Percentiles rank a stretch among this genome's conserved stretches.
Conservation (phyloP, 768 basidiomycete genomes). For the Amanita inopinata region DNA sequence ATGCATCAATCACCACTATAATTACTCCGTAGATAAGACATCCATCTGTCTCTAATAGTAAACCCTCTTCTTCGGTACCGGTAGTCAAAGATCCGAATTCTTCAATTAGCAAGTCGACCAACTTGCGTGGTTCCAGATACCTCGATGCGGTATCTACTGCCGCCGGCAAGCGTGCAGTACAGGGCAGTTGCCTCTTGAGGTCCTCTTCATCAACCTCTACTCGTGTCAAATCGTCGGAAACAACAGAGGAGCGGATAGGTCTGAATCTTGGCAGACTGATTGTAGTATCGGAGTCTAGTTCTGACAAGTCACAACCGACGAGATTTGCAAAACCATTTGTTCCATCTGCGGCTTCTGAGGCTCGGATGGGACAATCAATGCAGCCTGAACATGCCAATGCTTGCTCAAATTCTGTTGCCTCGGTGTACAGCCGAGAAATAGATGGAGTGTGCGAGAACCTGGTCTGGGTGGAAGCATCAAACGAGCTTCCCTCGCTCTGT, state of each 20-base stretch:
- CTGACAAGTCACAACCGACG: constrained; percentile 30
- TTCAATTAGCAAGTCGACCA: constrained; percentile 38
- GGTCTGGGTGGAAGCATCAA: background rate
- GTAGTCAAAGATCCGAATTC: constrained; percentile 48
- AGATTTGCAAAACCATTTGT: constrained; percentile 29
- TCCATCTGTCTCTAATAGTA: constrained; percentile 45
- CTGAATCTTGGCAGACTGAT: background rate
- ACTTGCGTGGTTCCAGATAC: constrained; percentile 34
- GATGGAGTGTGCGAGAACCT: constrained; percentile 18
- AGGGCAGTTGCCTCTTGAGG: background rate
- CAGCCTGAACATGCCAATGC: constrained; percentile 21
- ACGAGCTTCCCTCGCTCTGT: background rate
- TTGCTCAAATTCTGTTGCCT: constrained; percentile 28
- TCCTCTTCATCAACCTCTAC: background rate
- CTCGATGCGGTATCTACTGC: constrained; percentile 10
- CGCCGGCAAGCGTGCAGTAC: background rate
- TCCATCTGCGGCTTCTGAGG: constrained; percentile 13
- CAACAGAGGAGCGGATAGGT: too few relatives aligned
- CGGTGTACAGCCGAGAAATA: constrained; percentile 24
- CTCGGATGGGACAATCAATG: constrained; percentile 13
- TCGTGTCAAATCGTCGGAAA: too few relatives aligned
- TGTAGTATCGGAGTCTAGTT: background rate
- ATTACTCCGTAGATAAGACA: constrained; percentile 38
- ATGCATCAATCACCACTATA: constrained; percentile 38
- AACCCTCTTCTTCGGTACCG: constrained; percentile 34